Conservation (phyloP, 2,329 filamentous ascomycete species). For the Fusarium sp. region DNA sequence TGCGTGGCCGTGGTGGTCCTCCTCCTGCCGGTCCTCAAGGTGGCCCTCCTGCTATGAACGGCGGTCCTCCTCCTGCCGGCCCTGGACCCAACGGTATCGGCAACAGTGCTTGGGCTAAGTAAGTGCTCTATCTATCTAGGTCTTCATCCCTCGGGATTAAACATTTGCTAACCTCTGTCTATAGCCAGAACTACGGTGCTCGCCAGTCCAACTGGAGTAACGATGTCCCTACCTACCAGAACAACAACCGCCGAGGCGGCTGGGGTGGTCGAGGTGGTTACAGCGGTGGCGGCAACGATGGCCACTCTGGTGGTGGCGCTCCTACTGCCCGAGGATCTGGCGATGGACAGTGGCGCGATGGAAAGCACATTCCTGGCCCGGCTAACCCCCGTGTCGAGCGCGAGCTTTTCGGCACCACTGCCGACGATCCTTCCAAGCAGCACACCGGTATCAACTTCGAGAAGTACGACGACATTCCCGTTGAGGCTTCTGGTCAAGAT, state of each 20-base stretch:
- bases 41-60: constrained; percentile 33
- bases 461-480: constrained; percentile 99
- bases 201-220: constrained; percentile 52
- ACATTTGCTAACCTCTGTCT: constrained; percentile 32
- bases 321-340: constrained; percentile 81
- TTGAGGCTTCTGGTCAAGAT: constrained; percentile 93
- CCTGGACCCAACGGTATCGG: constrained; percentile 62
- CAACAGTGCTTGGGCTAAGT: constrained; percentile 73
- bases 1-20: constrained; percentile 62
- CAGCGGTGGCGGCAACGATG: constrained; percentile 58
- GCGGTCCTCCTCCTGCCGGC: constrained; percentile 32
- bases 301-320: constrained; percentile 82
- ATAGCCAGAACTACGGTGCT: constrained; percentile 48
- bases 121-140: constrained; percentile 50
- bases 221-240: constrained; percentile 44
- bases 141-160: too few relatives aligned
- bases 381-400: constrained; percentile 90
- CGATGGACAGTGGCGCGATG: constrained; percentile 95
- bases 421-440: constrained; percentile 94
- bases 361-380: constrained; percentile 93
- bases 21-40: constrained; percentile 40
- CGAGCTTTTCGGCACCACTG: constrained; percentile 90
- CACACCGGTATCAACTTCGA: constrained; percentile 99
- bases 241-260: constrained; percentile 49
- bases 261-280: constrained; percentile 53